Evolutionary conservation across 2,329 filamentous ascomycete species (phyloP).

Genomic region (Diaporthe aspalathi): DNA sequence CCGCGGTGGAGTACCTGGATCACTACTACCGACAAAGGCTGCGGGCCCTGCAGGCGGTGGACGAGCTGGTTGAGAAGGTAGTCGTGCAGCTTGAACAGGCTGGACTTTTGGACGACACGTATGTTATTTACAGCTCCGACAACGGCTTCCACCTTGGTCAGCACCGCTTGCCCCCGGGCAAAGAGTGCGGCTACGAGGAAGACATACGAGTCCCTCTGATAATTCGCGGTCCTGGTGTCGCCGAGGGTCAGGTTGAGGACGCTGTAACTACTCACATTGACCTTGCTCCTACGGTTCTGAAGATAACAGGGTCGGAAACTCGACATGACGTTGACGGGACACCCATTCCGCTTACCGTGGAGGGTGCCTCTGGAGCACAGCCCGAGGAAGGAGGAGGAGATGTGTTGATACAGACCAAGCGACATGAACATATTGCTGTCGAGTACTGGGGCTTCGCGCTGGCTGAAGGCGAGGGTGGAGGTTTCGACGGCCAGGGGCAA

Average conservation of each 20-base stretch:
- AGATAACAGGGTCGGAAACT: conserved; percentile 53
- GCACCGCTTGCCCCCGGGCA: conserved; percentile 68
- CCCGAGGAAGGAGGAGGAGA: neutral
- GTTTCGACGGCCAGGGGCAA: conserved; percentile 35
- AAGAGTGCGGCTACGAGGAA: conserved; percentile 68
- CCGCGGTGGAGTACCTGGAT: conserved; percentile 59
- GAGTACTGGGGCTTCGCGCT: conserved; percentile 58
- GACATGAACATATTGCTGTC: conserved; percentile 61
- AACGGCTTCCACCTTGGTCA: conserved; percentile 71
- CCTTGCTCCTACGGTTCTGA: conserved; percentile 69
- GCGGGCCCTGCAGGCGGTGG: conserved; percentile 64
- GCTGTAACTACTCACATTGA: conserved; percentile 72
- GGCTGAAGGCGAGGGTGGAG: conserved; percentile 46
- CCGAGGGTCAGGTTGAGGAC: conserved; percentile 52
- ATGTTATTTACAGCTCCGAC: conserved; percentile 68
- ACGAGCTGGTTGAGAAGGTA: conserved; percentile 64
- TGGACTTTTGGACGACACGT: conserved; percentile 71
- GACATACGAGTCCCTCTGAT: conserved; percentile 71
- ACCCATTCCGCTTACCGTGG: conserved; percentile 52
- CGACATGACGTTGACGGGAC: conserved; percentile 67
- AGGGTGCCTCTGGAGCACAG: neutral
- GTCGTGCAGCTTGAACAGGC: conserved; percentile 57
- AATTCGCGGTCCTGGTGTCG: conserved; percentile 68
- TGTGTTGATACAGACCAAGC: conserved; percentile 33
- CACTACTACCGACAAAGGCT: conserved; percentile 64